phyloP scores from a whole-genome alignment of 805 yeast genomes.

The Yarrowia phangngaensis region DNA sequence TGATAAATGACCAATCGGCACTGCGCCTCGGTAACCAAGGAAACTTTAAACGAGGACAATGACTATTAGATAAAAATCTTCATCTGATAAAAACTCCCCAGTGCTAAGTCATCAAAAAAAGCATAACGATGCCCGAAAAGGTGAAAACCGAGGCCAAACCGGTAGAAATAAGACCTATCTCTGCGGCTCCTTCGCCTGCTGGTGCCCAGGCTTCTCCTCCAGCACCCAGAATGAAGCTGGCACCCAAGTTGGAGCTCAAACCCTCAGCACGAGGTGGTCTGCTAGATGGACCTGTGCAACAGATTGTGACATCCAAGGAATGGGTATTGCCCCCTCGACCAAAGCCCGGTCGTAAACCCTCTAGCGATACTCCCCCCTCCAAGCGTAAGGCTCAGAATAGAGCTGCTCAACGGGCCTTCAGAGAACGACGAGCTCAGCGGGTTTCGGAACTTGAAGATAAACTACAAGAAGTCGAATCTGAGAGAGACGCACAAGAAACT shows the following conservation, averaged over 20 bases:
- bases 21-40: not conserved
- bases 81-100: conserved; percentile 18
- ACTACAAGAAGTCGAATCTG: conserved; percentile 63
- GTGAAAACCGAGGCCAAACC: conserved; percentile 24
- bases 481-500: conserved; percentile 51
- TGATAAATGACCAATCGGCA: conserved; percentile 4
- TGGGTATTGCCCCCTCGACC: conserved; percentile 88
- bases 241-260: conserved; percentile 22
- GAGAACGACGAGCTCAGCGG: conserved; percentile 80
- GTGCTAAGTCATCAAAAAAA: not conserved
- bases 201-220: conserved; percentile 7
- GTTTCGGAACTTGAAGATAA: conserved; percentile 73
- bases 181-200: conserved; percentile 10
- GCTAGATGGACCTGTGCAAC: conserved; percentile 25
- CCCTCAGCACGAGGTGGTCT: conserved; percentile 24
- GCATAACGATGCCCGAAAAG: conserved; percentile 24
- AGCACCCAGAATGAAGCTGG: conserved; percentile 19
- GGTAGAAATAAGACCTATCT: conserved; percentile 8
- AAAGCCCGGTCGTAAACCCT: conserved; percentile 56
- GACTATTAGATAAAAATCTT: not conserved
- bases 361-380: conserved; percentile 74
- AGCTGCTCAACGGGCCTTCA: conserved; percentile 89
- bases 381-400: conserved; percentile 87
- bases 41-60: not conserved
- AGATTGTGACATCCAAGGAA: conserved; percentile 57